Evolutionary conservation across 305 asterid species (phyloP), one percentile per base, ranked within the genome.

Genomic region (Fraxinus latifolia): DNA sequence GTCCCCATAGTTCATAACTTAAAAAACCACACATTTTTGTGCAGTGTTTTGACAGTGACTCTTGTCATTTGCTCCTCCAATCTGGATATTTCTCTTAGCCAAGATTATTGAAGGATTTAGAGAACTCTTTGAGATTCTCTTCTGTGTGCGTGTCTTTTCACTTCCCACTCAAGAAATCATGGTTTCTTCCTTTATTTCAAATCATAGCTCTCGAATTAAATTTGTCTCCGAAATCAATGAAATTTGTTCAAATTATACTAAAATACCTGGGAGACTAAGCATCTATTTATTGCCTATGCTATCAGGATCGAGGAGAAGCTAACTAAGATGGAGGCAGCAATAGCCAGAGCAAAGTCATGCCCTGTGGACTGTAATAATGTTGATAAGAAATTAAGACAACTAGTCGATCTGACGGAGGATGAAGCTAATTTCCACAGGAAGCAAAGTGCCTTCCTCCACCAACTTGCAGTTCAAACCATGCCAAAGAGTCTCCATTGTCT

Each of bases 371-470:
- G 97, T 80, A 91, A 85, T 85, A 96, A 96, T 86, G 98, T 96
- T 82, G 99, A 93, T 85, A 96, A 93, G 91, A 94, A 96, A 90
- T 94, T 96, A 83, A 94, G 99, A 85, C 99, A 96, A 83, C 88
- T 96, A 62, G 98, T 90, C 4, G 98, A 94, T 87, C 86, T 96
- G 84, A 96, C 98, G 25, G 98, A 96, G 92, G 98, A 96, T 80
- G 99, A 96, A 89, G 92, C 98, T 77, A 91, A 91, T 90, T 96
- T 96, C 80, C 99, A 96, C 85, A 92, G 85, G 97, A 94, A 91
- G 89, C 99, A 96, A 86, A 96, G 99, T 89, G 97, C 99, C 82
- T 96, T 96, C 88, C 97, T 96, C 75, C 93, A 93, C 92, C 97
- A 93, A 85, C 98, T 96, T 82, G 97, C 98, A 15, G 97, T 94